Evolutionary conservation across 1,284 basidiomycete species (phyloP), one percentile per base, ranked within the genome.

Genomic region (Marasmius fiardii): DNA sequence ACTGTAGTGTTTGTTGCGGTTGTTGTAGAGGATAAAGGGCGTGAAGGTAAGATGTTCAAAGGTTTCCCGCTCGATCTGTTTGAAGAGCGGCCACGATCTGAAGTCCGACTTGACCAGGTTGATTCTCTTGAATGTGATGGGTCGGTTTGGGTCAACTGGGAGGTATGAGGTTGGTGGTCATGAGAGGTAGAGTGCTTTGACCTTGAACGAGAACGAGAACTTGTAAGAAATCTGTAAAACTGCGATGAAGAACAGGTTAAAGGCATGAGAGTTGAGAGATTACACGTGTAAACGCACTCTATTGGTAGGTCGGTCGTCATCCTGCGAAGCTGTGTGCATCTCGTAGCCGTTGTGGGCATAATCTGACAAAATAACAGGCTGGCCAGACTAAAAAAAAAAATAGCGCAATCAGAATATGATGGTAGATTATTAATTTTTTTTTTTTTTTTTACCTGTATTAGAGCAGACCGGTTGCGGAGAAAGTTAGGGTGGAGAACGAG

Each of bases 21-120:
- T 1, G 83, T 86, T 0, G 80, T 81, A 16, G 81, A 79, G 1
- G 87, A 88, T 31, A 89, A 67, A 3, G 86, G 86, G 6, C 86
- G 77, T 18, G 80, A 83, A 49, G 76, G 79, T 14, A 81, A 68
- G 26, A 82, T 77, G 1, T 76, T 70, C 24, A 72, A 60, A 0
- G 82, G 80, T 63, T 80, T 84, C 45, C 78, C 72, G 53, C 65
- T 67, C 12, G 71, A 64, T 20, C 35, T 63, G 63, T 52, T 58
- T 65, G 58, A 53, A 28, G 55, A 45, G 39, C 52, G 53, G 5
- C 64, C 63, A 4, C 53, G 53, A 41, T 41, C 14, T n/a, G 39
- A 41, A 16, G 39, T 41, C 20, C 39, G 16, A 37, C 49, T 54
- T 41, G 54, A 62, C 54, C 57, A 58, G 12, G 63, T 63, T 10